phyloP scores from a whole-genome alignment of 169 alveolate genomes.

The Plasmodium malariae region DNA sequence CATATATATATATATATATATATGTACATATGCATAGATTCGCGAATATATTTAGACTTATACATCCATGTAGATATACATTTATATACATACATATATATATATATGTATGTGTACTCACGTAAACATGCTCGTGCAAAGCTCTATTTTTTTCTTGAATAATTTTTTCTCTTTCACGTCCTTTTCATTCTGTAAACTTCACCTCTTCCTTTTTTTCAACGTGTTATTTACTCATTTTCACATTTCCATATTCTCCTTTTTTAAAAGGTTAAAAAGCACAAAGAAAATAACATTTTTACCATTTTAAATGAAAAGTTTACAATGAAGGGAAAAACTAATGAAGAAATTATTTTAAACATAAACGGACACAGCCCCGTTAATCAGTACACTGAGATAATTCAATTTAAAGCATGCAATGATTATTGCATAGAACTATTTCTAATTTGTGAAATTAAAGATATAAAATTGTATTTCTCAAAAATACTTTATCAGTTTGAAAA shows the following conservation, averaged over 20 bases:
- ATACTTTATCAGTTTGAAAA: constrained; percentile 54
- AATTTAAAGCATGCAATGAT: constrained; percentile 69
- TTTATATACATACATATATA: background rate
- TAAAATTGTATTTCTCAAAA: constrained; percentile 27
- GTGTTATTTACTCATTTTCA: background rate
- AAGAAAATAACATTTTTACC: constrained; percentile 38
- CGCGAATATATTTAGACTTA: background rate
- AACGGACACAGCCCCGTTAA: constrained; percentile 58
- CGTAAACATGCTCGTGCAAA: too few species aligned
- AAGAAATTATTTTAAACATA: constrained; percentile 20
- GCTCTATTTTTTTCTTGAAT: background rate
- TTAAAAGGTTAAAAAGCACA: constrained; percentile 36
- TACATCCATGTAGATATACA: background rate
- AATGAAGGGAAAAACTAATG: constrained; percentile 26
- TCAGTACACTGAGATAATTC: constrained; percentile 52
- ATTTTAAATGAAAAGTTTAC: constrained; percentile 38
- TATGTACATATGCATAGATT: background rate
- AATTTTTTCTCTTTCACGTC: background rate
- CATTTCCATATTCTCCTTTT: background rate
- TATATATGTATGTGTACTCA: background rate
- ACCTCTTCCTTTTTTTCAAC: background rate
- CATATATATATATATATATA: background rate
- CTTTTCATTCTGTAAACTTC: background rate
- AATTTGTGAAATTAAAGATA: constrained; percentile 63
- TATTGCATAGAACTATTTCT: constrained; percentile 41